These are phyloP conservation scores for Blastobotrys apis DNA, from an alignment of 1,139 yeast genomes.

Conservation along the genomic window DNA sequence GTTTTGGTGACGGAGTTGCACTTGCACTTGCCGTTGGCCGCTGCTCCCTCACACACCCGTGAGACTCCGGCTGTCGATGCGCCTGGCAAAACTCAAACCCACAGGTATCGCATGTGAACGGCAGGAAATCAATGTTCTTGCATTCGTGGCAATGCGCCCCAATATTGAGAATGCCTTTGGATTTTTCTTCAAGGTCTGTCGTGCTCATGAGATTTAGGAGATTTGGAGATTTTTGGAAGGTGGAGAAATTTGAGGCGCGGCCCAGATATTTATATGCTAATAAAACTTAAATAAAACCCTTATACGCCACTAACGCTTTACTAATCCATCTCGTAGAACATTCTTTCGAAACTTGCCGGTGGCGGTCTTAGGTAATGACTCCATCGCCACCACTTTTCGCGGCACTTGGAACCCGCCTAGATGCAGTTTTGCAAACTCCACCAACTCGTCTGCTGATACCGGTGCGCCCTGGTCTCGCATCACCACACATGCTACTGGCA, in stretches of 20 bases:
- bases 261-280: too few species aligned
- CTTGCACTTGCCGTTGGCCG: conserved; percentile 6
- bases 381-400: conserved; percentile 29
- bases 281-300: too few species aligned
- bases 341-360: conserved; percentile 38
- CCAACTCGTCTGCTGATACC: conserved; percentile 23
- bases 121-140: conserved; percentile 52
- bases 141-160: conserved; percentile 53
- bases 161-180: conserved; percentile 45
- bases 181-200: conserved; percentile 18
- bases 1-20: not conserved
- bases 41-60: conserved; percentile 44
- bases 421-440: conserved; percentile 27
- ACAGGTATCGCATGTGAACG: conserved; percentile 53
- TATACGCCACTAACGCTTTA: too few species aligned
- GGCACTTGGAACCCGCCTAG: conserved; percentile 38
- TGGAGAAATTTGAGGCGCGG: too few species aligned
- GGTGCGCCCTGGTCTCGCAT: conserved; percentile 18
- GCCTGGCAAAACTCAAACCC: conserved; percentile 44
- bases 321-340: conserved; percentile 32
- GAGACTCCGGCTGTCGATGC: conserved; percentile 47
- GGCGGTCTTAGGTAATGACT: conserved; percentile 37
- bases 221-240: not conserved
- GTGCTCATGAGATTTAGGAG: not conserved
- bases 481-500: conserved; percentile 36